phyloP scores from a whole-genome alignment of 441 rosid species.

The Aleurites moluccanus region DNA sequence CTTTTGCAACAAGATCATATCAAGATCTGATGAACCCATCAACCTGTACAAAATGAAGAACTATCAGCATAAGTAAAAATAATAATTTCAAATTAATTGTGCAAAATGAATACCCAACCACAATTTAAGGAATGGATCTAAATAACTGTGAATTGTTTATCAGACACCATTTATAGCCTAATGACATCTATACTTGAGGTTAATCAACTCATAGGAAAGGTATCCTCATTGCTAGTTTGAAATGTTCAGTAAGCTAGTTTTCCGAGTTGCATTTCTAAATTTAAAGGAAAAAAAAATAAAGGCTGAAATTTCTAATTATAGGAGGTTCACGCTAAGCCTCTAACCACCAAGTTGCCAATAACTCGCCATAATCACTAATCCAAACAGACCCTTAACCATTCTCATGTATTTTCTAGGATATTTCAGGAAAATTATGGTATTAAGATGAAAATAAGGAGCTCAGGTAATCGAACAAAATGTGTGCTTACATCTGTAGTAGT shows the following conservation, averaged over 20 bases:
- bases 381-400: neutral
- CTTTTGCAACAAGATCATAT: neutral
- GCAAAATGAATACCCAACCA: neutral
- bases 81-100: neutral
- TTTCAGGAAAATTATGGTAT: neutral
- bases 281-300: neutral
- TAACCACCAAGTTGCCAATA: neutral
- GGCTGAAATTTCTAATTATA: neutral
- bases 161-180: neutral
- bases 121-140: neutral
- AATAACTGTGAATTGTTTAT: neutral
- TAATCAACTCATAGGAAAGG: neutral
- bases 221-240: too few species aligned
- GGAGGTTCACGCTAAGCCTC: too few species aligned
- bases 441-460: neutral
- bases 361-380: neutral
- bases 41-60: slow-evolving; percentile 12
- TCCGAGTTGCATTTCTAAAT: neutral
- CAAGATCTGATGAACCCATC: neutral
- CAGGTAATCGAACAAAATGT: neutral
- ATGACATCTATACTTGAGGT: neutral
- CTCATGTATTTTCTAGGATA: neutral
- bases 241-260: neutral
- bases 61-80: neutral
- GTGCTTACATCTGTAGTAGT: slow-evolving; percentile 20